phyloP scores from a whole-genome alignment of 1,139 yeast genomes.

The Saccharomyces hybrid region DNA sequence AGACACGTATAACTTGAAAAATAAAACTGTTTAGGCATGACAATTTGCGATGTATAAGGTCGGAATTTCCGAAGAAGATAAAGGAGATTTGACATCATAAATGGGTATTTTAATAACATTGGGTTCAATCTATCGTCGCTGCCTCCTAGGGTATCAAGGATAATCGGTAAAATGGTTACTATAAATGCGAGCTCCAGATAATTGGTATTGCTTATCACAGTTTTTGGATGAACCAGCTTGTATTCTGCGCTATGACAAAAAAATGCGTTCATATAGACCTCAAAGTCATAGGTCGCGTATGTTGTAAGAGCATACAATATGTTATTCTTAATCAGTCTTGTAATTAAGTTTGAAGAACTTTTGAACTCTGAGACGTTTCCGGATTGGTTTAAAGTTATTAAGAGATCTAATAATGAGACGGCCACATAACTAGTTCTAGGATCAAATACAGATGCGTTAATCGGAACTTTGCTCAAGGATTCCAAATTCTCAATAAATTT shows the following conservation, averaged over 20 bases:
- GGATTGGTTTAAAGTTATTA: conserved; percentile 27
- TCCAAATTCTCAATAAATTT: conserved; percentile 18
- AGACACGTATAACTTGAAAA: conserved; percentile 9
- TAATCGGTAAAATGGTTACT: conserved; percentile 6
- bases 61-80: conserved; percentile 7
- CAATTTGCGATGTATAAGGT: conserved; percentile 3
- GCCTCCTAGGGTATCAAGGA: conserved; percentile 7
- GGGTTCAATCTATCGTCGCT: conserved; percentile 6
- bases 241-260: conserved; percentile 9
- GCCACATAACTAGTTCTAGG: conserved; percentile 16
- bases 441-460: conserved; percentile 15
- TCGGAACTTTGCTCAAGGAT: conserved; percentile 12
- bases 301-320: conserved; percentile 18
- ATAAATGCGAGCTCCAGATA: conserved; percentile 12
- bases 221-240: conserved; percentile 5
- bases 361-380: conserved; percentile 27
- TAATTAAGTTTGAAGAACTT: conserved; percentile 18
- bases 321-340: conserved; percentile 17
- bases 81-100: conserved; percentile 13
- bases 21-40: conserved; percentile 7
- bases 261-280: conserved; percentile 16
- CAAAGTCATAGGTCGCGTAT: conserved; percentile 18
- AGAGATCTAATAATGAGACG: conserved; percentile 22
- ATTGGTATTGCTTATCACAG: conserved; percentile 2
- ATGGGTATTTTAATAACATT: conserved; percentile 9